These are phyloP conservation scores for Actinidia polygama DNA, from an alignment of 179 eudicot genomes.

Conservation along the genomic window DNA sequence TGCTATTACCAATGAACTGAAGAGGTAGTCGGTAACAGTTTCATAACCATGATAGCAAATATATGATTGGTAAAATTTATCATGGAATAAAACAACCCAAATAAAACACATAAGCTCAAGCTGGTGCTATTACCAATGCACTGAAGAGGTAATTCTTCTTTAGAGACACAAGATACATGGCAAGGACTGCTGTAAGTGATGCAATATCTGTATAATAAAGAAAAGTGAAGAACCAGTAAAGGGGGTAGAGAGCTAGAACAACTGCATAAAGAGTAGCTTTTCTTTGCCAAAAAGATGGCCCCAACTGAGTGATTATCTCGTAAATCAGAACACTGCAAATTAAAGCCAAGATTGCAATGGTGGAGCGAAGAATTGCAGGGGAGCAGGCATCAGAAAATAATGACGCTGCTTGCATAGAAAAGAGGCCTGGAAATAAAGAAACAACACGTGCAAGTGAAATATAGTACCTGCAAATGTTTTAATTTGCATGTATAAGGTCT, in stretches of 20 bases:
- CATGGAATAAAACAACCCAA: not conserved
- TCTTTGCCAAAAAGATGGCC: constrained; percentile 68
- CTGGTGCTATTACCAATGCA: constrained; percentile 56
- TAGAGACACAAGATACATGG: constrained; percentile 64
- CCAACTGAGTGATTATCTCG: constrained; percentile 61
- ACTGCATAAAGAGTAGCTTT: constrained; percentile 63
- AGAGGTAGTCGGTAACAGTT: constrained; percentile 28
- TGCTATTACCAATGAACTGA: constrained; percentile 67
- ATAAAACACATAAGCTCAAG: constrained; percentile 12
- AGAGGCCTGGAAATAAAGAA: constrained; percentile 90
- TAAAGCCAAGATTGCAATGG: constrained; percentile 71
- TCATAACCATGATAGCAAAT: not conserved
- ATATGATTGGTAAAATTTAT: not conserved
- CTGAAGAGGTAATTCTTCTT: constrained; percentile 65
- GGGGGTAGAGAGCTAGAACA: constrained; percentile 78
- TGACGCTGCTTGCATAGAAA: constrained; percentile 41
- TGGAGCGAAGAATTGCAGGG: constrained; percentile 68
- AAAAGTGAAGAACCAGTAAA: constrained; percentile 93
- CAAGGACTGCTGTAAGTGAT: constrained; percentile 72
- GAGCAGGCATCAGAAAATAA: constrained; percentile 67
- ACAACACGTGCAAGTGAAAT: constrained; percentile 97
- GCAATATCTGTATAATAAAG: constrained; percentile 93
- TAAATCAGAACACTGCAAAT: constrained; percentile 72
- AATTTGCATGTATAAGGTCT: constrained; percentile 46
- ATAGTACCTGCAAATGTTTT: constrained; percentile 88